Percentiles rank a stretch among this genome's conserved stretches.
Conservation (phyloP, 2,329 filamentous ascomycete species). For the Xylariaceae sp. region DNA sequence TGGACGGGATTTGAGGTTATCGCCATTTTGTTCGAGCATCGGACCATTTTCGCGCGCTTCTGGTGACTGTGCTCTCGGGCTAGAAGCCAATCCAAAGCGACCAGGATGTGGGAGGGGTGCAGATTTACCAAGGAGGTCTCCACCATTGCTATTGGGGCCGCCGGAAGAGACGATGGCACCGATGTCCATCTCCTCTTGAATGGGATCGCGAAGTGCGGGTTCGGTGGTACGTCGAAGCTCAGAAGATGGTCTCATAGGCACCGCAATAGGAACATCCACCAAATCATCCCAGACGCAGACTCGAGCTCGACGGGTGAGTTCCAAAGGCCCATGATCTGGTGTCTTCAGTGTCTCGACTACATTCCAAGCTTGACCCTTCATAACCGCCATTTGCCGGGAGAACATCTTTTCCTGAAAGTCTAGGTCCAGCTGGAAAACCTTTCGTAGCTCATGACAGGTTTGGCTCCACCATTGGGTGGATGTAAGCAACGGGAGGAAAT, state of each 20-base stretch:
- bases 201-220: constrained; percentile 41
- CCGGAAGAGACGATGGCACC: constrained; percentile 60
- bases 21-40: constrained; percentile 5
- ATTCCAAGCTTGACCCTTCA: constrained; percentile 99
- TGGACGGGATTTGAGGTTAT: constrained; percentile 3
- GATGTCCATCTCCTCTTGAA: constrained; percentile 91
- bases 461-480: constrained; percentile 97
- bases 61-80: constrained; percentile 39
- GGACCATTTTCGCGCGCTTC: constrained; percentile 28
- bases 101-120: constrained; percentile 69
- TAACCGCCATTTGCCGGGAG: constrained; percentile 93
- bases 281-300: constrained; percentile 98
- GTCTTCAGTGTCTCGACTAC: constrained; percentile 96
- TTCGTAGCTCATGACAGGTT: constrained; percentile 80
- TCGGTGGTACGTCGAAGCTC: constrained; percentile 70
- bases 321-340: constrained; percentile 84
- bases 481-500: constrained; percentile 93
- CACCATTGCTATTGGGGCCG: constrained; percentile 35
- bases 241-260: constrained; percentile 81
- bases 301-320: constrained; percentile 82
- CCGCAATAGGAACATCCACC: constrained; percentile 90
- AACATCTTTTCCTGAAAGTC: constrained; percentile 99
- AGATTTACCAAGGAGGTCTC: constrained; percentile 68
- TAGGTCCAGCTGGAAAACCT: constrained; percentile 84
- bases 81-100: constrained; percentile 62